Conservation (phyloP, 257 asterid genomes). For the Solanum verrucosum region DNA sequence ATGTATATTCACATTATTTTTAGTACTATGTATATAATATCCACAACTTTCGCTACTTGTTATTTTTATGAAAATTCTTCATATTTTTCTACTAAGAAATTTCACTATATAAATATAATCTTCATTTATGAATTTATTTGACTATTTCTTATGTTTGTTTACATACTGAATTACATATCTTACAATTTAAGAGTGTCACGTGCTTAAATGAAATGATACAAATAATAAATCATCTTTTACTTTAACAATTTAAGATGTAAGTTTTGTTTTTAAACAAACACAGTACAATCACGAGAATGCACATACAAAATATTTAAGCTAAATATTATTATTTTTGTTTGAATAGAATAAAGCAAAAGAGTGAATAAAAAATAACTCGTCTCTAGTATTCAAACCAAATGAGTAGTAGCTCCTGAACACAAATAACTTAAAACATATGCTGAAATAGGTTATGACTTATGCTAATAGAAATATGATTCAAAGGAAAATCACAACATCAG, state of each 20-base stretch:
- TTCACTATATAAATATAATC: too few relatives aligned
- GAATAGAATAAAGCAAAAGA: not conserved
- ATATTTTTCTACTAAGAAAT: too few relatives aligned
- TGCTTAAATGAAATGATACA: not conserved
- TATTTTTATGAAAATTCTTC: too few relatives aligned
- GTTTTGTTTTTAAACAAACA: not conserved
- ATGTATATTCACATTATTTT: too few relatives aligned
- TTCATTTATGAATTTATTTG: not conserved
- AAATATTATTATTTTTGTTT: not conserved
- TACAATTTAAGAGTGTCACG: not conserved
- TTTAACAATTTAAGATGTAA: not conserved
- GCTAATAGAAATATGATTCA: not conserved
- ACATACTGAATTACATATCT: not conserved
- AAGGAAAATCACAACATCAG: not conserved
- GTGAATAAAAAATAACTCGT: not conserved
- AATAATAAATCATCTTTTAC: not conserved
- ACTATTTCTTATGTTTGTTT: not conserved
- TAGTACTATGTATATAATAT: not conserved
- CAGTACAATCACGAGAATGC: not conserved
- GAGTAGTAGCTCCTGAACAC: not conserved
- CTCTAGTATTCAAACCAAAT: not conserved
- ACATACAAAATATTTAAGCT: not conserved
- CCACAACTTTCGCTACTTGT: not conserved
- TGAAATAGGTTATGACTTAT: not conserved
- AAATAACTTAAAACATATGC: not conserved